Percentiles rank a stretch among this genome's conserved stretches.
Conservation (phyloP, 768 basidiomycete species). For the Cytidiella melzeri region DNA sequence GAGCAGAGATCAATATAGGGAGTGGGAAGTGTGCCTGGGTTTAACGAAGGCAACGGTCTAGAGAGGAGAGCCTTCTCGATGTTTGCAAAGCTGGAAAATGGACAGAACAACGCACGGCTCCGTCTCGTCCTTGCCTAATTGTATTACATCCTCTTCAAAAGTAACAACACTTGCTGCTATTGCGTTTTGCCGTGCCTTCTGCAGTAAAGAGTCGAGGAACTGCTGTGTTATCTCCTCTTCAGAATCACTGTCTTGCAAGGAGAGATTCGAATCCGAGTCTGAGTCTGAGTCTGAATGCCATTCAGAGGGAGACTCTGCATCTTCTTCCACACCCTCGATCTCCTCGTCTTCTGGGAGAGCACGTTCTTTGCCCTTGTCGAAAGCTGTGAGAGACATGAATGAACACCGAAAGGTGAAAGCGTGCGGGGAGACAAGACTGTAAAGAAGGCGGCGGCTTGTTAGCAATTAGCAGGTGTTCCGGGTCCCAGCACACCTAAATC, state of each 20-base stretch:
- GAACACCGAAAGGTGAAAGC: background rate
- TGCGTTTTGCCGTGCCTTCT: conserved; percentile 42
- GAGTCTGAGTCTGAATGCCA: conserved; percentile 24
- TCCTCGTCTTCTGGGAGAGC: conserved; percentile 14
- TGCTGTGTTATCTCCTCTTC: conserved; percentile 50
- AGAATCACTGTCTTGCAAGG: conserved; percentile 22
- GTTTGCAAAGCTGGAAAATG: too few species aligned
- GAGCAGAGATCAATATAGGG: conserved; percentile 57
- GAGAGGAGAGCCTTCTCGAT: too few species aligned
- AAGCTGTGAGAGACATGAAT: conserved; percentile 13
- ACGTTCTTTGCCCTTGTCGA: conserved; percentile 40
- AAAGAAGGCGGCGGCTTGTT: too few species aligned
- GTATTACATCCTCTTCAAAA: conserved; percentile 52
- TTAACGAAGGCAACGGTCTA: conserved; percentile 56
- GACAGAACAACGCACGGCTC: conserved; percentile 19
- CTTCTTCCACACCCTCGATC: conserved; percentile 1
- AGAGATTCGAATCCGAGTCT: conserved; percentile 26
- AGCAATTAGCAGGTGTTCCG: conserved; percentile 3
- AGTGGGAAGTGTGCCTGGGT: conserved; percentile 57
- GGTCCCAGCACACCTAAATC: background rate
- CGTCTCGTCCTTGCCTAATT: conserved; percentile 29
- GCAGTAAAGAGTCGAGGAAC: conserved; percentile 56
- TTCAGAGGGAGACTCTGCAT: background rate
- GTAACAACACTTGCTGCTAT: conserved; percentile 10
- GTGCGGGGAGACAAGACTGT: background rate